Evolutionary conservation across 2,329 filamentous ascomycete genomes (phyloP), one percentile per base, ranked within the genome.

Genomic region (Colletotrichum cuscutae): DNA sequence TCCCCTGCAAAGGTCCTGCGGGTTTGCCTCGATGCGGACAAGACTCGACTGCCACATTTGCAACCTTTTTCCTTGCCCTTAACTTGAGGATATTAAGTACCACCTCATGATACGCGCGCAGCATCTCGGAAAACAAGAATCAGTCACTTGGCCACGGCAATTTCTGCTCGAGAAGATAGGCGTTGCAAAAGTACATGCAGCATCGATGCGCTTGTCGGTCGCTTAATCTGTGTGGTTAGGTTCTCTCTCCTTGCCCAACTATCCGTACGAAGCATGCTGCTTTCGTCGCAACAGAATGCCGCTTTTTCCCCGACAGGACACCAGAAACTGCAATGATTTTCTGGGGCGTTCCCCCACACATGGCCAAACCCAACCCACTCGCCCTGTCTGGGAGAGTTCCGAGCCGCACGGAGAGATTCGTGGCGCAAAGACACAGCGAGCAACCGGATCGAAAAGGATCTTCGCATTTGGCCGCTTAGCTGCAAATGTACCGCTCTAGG

Each of bases 81-180:
- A 72, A 71, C 68, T 66, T 67, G 71, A 67, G 67, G 62, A 71
- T 62, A 73, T 73, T 67, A 72, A 73, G 71, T 73, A 67, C 68
- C 68, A 60, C 58, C 56, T 58, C 57, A 58, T 65, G 56, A 63
- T 56, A 64, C 53, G 53, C 58, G 30, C n/a, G 12, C 46, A 35
- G 46, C n/a, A 53, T 32, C 12, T 59, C 19, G 22, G 15, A 12
- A 35, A 35, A 26, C 46, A 52, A 32, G 3, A 32, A 1, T 30
- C 15, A 11, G 12, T 37, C 64, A 37, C 54, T 24, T 59, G 35
- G 12, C 11, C 6, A n/a, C 32, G 52, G 49, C 62, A 65, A 24
- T 65, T 28, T 24, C 30, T 54, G 32, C 22, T 11, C 15, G 30
- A 22, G 30, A 28, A 56, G 62, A 56, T 22, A 42, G 9, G 19